Evolutionary conservation across 2,329 filamentous ascomycete genomes (phyloP).

Genomic region (Diaporthe batatas): DNA sequence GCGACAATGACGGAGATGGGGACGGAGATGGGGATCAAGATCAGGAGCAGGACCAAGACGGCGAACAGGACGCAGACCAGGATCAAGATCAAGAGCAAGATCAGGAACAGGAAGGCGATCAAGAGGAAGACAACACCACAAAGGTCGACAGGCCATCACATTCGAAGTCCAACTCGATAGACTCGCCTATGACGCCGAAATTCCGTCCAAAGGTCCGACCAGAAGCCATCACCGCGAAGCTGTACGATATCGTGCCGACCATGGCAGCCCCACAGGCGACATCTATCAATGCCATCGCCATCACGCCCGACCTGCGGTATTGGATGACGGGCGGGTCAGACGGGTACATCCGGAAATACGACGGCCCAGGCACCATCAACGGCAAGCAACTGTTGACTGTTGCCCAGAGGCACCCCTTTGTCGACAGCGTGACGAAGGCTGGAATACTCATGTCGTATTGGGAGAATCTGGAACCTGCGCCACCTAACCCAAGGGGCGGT

Average conservation of each 20-base stretch:
- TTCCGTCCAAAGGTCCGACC: conserved; percentile 75
- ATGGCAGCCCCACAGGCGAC: conserved; percentile 97
- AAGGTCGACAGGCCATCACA: conserved; percentile 36
- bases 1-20: conserved; percentile 55
- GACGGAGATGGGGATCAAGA: conserved; percentile 53
- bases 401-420: conserved; percentile 94
- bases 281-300: conserved; percentile 91
- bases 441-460: conserved; percentile 96
- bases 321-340: conserved; percentile 95
- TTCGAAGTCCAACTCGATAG: conserved; percentile 47
- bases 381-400: conserved; percentile 94
- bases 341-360: conserved; percentile 96
- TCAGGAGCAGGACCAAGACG: conserved; percentile 56
- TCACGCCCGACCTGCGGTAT: conserved; percentile 94
- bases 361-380: conserved; percentile 94
- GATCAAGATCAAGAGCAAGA: conserved; percentile 52
- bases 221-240: conserved; percentile 82
- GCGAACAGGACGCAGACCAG: conserved; percentile 58
- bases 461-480: conserved; percentile 89
- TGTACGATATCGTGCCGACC: conserved; percentile 96
- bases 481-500: conserved; percentile 50
- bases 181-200: conserved; percentile 52
- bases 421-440: conserved; percentile 96
- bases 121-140: conserved; percentile 40
- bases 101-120: conserved; percentile 45